Percentiles rank a stretch among this genome's conserved stretches.
These are phyloP conservation scores for Monosporascus sp. DNA, from an alignment of 2,329 filamentous ascomycete species.

Conservation along the genomic window DNA sequence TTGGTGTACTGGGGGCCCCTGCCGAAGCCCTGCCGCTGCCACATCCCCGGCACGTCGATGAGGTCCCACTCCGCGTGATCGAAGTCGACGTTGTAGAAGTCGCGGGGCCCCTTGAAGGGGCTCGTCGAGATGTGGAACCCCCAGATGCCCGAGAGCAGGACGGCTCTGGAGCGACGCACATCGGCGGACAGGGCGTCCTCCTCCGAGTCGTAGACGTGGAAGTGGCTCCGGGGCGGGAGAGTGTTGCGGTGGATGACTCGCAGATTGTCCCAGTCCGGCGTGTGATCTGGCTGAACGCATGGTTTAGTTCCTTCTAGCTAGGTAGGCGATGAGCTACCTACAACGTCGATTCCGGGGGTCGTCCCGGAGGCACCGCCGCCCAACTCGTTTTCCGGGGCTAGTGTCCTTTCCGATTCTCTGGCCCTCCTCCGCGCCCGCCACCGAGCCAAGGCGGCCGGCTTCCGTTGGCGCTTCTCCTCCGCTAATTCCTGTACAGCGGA, in stretches of 20 bases:
- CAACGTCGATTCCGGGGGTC: neutral
- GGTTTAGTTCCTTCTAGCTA: neutral
- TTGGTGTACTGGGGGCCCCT: conserved; percentile 59
- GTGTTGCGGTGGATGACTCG: conserved; percentile 54
- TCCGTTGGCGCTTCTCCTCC: neutral
- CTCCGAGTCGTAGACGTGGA: conserved; percentile 46
- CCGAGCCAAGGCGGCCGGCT: neutral
- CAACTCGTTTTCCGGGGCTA: neutral
- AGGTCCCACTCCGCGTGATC: conserved; percentile 33
- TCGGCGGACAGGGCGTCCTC: conserved; percentile 41
- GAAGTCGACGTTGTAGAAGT: conserved; percentile 33
- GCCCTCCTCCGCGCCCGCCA: neutral
- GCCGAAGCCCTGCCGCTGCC: conserved; percentile 63
- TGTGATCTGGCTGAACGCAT: conserved; percentile 21
- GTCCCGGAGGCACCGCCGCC: neutral
- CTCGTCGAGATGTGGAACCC: conserved; percentile 43
- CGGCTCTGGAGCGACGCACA: conserved; percentile 30
- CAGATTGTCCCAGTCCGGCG: conserved; percentile 58
- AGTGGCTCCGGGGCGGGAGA: conserved; percentile 50
- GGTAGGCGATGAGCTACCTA: neutral
- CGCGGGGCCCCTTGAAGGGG: conserved; percentile 38
- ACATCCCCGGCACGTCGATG: conserved; percentile 59
- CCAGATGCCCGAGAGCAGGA: conserved; percentile 49
- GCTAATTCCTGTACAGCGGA: neutral
- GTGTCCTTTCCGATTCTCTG: neutral